These are phyloP conservation scores for Trichoderma sp. DNA, from an alignment of 2,329 filamentous ascomycete genomes.

Conservation along the genomic window DNA sequence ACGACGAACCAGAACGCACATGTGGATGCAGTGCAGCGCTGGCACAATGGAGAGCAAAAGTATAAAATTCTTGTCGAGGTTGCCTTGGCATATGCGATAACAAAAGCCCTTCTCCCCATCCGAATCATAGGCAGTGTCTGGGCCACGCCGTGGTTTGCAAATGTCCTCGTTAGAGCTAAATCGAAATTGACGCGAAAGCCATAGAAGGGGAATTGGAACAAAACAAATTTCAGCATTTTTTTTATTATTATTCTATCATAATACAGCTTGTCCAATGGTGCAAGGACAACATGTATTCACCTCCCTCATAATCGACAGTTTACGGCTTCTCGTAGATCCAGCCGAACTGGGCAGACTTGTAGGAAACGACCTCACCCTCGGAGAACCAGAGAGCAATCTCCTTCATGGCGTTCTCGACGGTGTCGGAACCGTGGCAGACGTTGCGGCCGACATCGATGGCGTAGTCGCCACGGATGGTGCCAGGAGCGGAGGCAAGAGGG, in stretches of 20 bases:
- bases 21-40: constrained; percentile 38
- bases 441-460: constrained; percentile 86
- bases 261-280: constrained; percentile 23
- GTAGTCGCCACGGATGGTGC: constrained; percentile 96
- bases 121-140: constrained; percentile 78
- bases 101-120: constrained; percentile 78
- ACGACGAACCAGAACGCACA: constrained; percentile 21
- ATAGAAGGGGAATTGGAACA: constrained; percentile 24
- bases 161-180: constrained; percentile 54
- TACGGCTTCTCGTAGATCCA: constrained; percentile 96
- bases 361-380: constrained; percentile 79
- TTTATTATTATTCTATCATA: constrained; percentile 31
- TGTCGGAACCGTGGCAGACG: constrained; percentile 99
- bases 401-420: constrained; percentile 98
- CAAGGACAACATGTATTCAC: not conserved
- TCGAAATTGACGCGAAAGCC: constrained; percentile 35
- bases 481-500: constrained; percentile 89
- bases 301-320: constrained; percentile 28
- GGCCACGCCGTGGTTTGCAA: constrained; percentile 91
- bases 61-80: constrained; percentile 67
- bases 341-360: constrained; percentile 80
- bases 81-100: constrained; percentile 87
- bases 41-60: constrained; percentile 45
- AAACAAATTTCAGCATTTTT: constrained; percentile 25
- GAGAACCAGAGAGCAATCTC: constrained; percentile 99